A percentile compares a stretch with the other conserved stretches of the same genome.
These are phyloP conservation scores for Backusella morwellensis DNA, from an alignment of 192 early-diverging fungal genomes.

Conservation along the genomic window DNA sequence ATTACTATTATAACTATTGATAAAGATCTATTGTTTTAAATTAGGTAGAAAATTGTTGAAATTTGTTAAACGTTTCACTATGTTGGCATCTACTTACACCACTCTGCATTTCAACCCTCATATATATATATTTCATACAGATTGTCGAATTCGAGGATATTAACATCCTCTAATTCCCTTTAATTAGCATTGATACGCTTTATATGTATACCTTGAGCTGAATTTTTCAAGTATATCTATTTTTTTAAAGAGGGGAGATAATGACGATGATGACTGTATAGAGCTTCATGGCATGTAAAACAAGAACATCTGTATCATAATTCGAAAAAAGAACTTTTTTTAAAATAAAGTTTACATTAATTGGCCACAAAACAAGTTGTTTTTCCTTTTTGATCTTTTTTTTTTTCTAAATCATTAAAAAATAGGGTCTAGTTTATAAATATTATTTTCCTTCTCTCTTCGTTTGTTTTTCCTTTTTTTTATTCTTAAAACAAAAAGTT, in stretches of 20 bases:
- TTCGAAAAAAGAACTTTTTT: not conserved
- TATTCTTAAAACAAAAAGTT: not conserved
- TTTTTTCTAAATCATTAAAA: not conserved
- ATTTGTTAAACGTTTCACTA: not conserved
- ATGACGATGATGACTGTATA: too few species aligned
- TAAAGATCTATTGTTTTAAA: not conserved
- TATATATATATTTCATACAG: not conserved
- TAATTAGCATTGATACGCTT: too few species aligned
- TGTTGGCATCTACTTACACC: not conserved
- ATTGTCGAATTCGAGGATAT: too few species aligned
- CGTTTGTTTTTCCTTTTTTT: not conserved
- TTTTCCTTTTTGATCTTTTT: not conserved
- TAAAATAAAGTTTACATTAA: not conserved
- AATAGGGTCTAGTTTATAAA: not conserved
- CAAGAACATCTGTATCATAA: too few species aligned
- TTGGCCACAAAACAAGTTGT: not conserved
- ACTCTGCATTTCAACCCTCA: not conserved
- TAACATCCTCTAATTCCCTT: too few species aligned
- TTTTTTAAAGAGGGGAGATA: too few species aligned
- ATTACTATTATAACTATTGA: not conserved
- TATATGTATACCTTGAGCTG: too few species aligned
- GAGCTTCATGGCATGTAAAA: too few species aligned
- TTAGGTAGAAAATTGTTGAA: not conserved
- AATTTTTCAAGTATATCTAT: too few species aligned
- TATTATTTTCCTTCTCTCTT: not conserved